Base-by-base conservation (phyloP, 495 filamentous ascomycete genomes). In the Xylaria acuta region DNA sequence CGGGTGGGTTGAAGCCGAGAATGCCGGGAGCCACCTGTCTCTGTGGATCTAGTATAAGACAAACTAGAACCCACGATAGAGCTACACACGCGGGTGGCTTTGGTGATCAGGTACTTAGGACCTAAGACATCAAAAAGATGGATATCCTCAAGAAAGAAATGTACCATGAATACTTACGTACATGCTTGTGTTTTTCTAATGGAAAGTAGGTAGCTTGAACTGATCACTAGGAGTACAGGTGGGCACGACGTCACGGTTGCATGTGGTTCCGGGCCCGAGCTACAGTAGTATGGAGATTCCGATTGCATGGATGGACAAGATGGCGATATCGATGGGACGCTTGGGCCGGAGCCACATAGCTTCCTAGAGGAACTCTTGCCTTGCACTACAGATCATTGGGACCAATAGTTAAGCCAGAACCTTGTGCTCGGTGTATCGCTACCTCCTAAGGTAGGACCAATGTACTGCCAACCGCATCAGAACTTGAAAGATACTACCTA, bases 41-140 rank as follows among this genome's bases (percentile, higher is more conserved):
- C 47, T 30, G 65, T 67, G 65, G 65, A 67, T 67, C 65, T 54
- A 14, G 32, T 43, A 30, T 56, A 43, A 64, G 38, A 64, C 25
- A 30, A 22, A 22, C 18, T 5, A n/a, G 59, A 25, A 20, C 54
- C 36, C 36, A 34, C 27, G 27, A 30, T 56, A 56, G 4, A 53
- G 53, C 22, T 56, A 30, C 9, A 6, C 32, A 32, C 16, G 18
- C 34, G 30, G 8, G 34, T 60, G 58, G 58, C 38, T 36, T 22
- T n/a, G 5, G 34, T 38, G 18, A 14, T 41, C n/a, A 20, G 54
- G 2, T 40, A 12, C 2, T 62, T 41, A 16, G 59, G 6, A 59
- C 30, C 59, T 18, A 64, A 43, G 36, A 41, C 38, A 34, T 30
- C 18, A 45, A 22, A 5, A 1, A 3, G 36, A 38, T 38, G 3